These are phyloP conservation scores for Metarhizium humberi DNA, from an alignment of 2,329 filamentous ascomycete species.

Conservation along the genomic window DNA sequence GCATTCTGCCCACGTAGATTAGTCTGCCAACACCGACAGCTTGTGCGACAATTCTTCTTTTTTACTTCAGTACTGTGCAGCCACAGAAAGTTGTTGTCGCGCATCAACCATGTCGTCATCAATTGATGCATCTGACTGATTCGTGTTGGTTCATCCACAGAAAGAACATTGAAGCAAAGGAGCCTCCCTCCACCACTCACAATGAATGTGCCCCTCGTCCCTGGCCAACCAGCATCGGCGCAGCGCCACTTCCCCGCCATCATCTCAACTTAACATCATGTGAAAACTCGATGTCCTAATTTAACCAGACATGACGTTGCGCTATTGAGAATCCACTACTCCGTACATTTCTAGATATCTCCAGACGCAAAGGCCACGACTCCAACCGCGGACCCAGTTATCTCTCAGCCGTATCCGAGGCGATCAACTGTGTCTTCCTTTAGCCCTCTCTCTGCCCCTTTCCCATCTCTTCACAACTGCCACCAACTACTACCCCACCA, in stretches of 20 bases:
- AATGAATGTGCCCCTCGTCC: neutral
- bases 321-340: neutral
- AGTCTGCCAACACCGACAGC: too few relatives aligned
- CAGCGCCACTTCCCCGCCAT: neutral
- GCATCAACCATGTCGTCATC: too few relatives aligned
- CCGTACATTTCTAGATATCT: neutral
- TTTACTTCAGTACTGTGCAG: too few relatives aligned
- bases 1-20: too few relatives aligned
- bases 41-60: too few relatives aligned
- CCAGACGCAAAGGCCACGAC: neutral
- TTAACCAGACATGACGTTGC: neutral
- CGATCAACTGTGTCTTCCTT: neutral
- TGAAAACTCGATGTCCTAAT: neutral
- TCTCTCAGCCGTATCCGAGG: neutral
- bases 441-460: neutral
- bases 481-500: constrained; percentile 4
- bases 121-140: too few relatives aligned
- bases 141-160: too few relatives aligned
- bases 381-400: neutral
- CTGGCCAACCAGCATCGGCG: constrained; percentile 2
- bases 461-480: neutral
- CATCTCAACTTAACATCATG: neutral
- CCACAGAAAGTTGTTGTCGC: too few relatives aligned
- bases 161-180: too few relatives aligned
- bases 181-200: too few relatives aligned